phyloP scores from a whole-genome alignment of 305 asterid species.

The Solanum hybrid region DNA sequence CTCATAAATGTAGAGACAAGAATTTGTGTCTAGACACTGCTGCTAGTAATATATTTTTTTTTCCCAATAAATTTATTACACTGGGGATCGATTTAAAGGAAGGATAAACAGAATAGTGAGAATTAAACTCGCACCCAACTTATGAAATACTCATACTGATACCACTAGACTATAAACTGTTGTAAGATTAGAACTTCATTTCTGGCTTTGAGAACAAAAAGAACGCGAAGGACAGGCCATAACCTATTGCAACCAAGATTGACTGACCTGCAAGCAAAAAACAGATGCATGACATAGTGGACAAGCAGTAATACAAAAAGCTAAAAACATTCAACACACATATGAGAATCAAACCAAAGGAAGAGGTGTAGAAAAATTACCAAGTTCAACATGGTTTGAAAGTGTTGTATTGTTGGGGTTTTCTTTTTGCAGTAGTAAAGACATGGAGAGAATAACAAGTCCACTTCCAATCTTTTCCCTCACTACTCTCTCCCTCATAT shows the following conservation, averaged over 20 bases:
- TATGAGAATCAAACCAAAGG: neutral
- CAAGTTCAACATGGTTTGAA: constrained; percentile 23
- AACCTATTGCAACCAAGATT: constrained; percentile 38
- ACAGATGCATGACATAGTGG: neutral
- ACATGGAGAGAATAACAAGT: constrained; percentile 51
- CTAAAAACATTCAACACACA: neutral
- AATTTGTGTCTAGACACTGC: neutral
- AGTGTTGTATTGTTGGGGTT: constrained; percentile 5
- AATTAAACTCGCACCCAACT: neutral
- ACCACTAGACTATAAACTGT: neutral
- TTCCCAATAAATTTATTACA: neutral
- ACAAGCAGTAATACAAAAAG: too few relatives aligned
- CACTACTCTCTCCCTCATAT: constrained; percentile 56
- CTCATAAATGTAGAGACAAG: neutral
- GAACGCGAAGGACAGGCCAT: constrained; percentile 44
- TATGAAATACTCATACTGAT: neutral
- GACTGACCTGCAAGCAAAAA: constrained; percentile 38
- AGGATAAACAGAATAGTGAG: neutral
- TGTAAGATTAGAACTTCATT: constrained; percentile 32
- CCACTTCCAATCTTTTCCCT: constrained; percentile 70
- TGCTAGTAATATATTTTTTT: neutral
- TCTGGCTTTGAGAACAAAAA: constrained; percentile 32
- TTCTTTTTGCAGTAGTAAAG: constrained; percentile 22
- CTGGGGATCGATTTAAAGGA: neutral
- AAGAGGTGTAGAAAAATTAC: neutral